A percentile compares a stretch with the other conserved stretches of the same genome.
These are phyloP conservation scores for Globisporangium uncinulatum DNA, from an alignment of 352 stramenopile genomes.

Conservation along the genomic window DNA sequence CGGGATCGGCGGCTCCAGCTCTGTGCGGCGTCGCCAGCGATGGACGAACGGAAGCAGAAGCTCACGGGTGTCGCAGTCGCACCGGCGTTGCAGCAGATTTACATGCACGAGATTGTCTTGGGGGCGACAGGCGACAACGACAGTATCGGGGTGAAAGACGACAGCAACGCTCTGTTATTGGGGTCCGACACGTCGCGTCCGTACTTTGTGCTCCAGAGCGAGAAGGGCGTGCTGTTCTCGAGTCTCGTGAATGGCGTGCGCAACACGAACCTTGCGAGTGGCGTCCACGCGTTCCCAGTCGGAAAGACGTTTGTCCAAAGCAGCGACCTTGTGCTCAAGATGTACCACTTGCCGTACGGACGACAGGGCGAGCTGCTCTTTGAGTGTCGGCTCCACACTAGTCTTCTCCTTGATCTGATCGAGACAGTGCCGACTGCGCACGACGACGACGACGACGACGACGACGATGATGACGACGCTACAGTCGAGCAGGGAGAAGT, in stretches of 20 bases:
- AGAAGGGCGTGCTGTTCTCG: conserved; percentile 83
- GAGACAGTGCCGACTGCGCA: conserved; percentile 5
- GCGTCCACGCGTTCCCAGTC: conserved; percentile 62
- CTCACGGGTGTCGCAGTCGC: conserved; percentile 74
- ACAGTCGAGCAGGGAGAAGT: conserved; percentile 29
- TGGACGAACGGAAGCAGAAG: conserved; percentile 71
- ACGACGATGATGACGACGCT: conserved; percentile 3
- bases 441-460: conserved; percentile 14
- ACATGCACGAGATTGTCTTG: conserved; percentile 77
- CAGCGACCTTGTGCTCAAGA: conserved; percentile 71
- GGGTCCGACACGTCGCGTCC: conserved; percentile 38
- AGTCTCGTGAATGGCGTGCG: conserved; percentile 81
- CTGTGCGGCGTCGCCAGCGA: conserved; percentile 31
- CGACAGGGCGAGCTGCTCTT: conserved; percentile 79
- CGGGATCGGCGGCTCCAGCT: conserved; percentile 54
- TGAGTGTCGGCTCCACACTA: conserved; percentile 65
- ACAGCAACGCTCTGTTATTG: conserved; percentile 9
- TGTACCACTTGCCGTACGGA: conserved; percentile 87
- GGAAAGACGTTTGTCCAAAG: conserved; percentile 53
- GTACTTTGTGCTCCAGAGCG: conserved; percentile 85
- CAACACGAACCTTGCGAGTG: conserved; percentile 48
- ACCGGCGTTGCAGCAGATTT: conserved; percentile 57
- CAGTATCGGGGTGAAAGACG: background rate
- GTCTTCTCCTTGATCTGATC: conserved; percentile 60
- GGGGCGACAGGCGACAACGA: conserved; percentile 23